Percentiles rank a stretch among this genome's conserved stretches.
These are phyloP conservation scores for Saprolegnia parasitica DNA, from an alignment of 352 stramenopile species.

Conservation along the genomic window DNA sequence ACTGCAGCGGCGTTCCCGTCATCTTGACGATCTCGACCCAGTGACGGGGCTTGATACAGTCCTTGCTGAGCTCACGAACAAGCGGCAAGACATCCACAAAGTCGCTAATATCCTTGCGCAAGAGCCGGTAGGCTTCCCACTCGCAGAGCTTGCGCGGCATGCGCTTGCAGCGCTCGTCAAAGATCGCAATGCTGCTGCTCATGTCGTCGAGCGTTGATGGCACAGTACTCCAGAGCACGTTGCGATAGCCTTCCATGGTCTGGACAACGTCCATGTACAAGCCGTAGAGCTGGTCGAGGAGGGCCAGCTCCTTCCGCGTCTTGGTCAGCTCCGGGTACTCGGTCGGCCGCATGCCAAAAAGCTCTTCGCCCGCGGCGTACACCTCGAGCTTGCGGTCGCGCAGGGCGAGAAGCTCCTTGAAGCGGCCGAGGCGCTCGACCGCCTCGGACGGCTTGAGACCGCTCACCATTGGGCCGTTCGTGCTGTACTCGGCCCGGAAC, in stretches of 20 bases:
- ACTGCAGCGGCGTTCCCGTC: slow-evolving; percentile 46
- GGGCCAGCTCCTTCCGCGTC: slow-evolving; percentile 80
- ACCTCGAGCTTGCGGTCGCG: slow-evolving; percentile 84
- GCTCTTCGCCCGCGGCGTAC: slow-evolving; percentile 79
- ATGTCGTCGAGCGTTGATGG: slow-evolving; percentile 50
- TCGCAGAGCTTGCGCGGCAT: slow-evolving; percentile 81
- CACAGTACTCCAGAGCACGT: slow-evolving; percentile 62
- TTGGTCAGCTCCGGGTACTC: slow-evolving; percentile 79
- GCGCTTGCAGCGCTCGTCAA: slow-evolving; percentile 72
- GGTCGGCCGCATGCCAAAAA: slow-evolving; percentile 81
- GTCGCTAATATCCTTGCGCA: slow-evolving; percentile 74
- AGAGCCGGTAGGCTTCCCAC: slow-evolving; percentile 75
- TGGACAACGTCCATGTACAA: slow-evolving; percentile 86
- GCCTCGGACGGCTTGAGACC: slow-evolving; percentile 74
- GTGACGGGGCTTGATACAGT: slow-evolving; percentile 83
- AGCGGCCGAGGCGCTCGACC: slow-evolving; percentile 78
- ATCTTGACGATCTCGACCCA: slow-evolving; percentile 76
- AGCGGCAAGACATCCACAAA: slow-evolving; percentile 84
- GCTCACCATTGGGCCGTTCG: slow-evolving; percentile 62
- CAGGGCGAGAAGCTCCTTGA: slow-evolving; percentile 75
- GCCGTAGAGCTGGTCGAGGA: slow-evolving; percentile 84
- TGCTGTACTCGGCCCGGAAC: slow-evolving; percentile 67
- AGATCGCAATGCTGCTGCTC: slow-evolving; percentile 53
- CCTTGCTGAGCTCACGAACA: slow-evolving; percentile 68
- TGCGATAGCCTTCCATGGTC: slow-evolving; percentile 63